Conservation (phyloP, 2,329 filamentous ascomycete genomes). For the Macrophomina phaseolina region DNA sequence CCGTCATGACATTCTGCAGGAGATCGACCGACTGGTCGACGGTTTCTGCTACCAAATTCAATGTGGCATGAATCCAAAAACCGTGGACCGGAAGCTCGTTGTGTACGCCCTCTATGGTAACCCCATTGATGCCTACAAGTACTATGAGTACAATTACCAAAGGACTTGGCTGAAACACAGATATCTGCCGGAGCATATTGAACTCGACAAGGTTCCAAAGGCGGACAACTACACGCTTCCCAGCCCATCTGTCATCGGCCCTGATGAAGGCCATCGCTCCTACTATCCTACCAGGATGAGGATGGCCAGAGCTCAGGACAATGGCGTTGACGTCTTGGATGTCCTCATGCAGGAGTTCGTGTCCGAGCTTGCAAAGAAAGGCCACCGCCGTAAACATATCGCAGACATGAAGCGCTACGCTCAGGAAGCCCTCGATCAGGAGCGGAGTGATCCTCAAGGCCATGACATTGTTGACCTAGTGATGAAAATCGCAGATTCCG, state of each 20-base stretch:
- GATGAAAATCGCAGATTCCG: slow-evolving; percentile 32
- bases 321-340: slow-evolving; percentile 38
- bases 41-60: slow-evolving; percentile 28
- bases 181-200: slow-evolving; percentile 38
- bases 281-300: slow-evolving; percentile 32
- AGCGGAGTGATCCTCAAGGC: slow-evolving; percentile 32
- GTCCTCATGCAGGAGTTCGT: slow-evolving; percentile 36
- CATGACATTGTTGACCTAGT: slow-evolving; percentile 39
- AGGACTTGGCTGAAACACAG: slow-evolving; percentile 34
- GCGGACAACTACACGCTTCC: slow-evolving; percentile 29
- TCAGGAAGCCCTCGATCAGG: slow-evolving; percentile 31
- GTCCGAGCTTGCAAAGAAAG: slow-evolving; percentile 31
- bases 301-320: slow-evolving; percentile 38
- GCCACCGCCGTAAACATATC: slow-evolving; percentile 33
- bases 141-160: slow-evolving; percentile 38
- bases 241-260: slow-evolving; percentile 25
- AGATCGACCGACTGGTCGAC: slow-evolving; percentile 34
- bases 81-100: slow-evolving; percentile 32
- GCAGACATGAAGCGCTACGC: slow-evolving; percentile 31
- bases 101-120: slow-evolving; percentile 38
- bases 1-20: slow-evolving; percentile 34
- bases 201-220: slow-evolving; percentile 34
- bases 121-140: slow-evolving; percentile 40
- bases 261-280: slow-evolving; percentile 18
- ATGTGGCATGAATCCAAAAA: slow-evolving; percentile 27